A percentile compares a stretch with the other conserved stretches of the same genome.
phyloP scores from a whole-genome alignment of 768 basidiomycete genomes.

The Termitomyces heimii region DNA sequence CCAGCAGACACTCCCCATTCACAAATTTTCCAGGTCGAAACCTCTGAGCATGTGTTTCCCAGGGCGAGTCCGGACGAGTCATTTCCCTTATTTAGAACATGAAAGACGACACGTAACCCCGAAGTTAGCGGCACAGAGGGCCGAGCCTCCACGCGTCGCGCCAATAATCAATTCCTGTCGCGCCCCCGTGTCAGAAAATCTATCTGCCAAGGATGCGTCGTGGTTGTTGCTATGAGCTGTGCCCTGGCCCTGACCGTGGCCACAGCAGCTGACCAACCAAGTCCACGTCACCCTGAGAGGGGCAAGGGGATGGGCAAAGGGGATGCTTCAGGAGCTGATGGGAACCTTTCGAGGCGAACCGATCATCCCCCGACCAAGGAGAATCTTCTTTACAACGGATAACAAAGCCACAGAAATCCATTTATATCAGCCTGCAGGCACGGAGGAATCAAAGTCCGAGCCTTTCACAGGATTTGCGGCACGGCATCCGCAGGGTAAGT shows the following conservation, averaged over 20 bases:
- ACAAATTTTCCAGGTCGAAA: neutral
- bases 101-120: conserved; percentile 6
- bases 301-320: conserved; percentile 10
- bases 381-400: neutral
- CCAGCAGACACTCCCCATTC: neutral
- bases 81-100: conserved; percentile 7
- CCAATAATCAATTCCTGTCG: neutral
- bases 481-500: neutral
- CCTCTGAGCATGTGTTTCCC: neutral
- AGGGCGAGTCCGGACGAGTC: conserved; percentile 11
- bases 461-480: neutral
- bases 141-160: conserved; percentile 5
- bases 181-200: conserved; percentile 1
- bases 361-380: conserved; percentile 2
- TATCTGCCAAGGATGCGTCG: neutral
- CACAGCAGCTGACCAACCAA: neutral
- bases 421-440: neutral
- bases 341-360: neutral
- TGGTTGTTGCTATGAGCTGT: neutral
- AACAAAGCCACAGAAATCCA: neutral
- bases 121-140: conserved; percentile 8
- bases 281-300: neutral
- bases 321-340: conserved; percentile 3
- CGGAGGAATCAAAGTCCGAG: neutral
- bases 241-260: neutral